These are phyloP conservation scores for Borealophlyctis nickersoniae DNA, from an alignment of 192 early-diverging fungal species.

Conservation along the genomic window DNA sequence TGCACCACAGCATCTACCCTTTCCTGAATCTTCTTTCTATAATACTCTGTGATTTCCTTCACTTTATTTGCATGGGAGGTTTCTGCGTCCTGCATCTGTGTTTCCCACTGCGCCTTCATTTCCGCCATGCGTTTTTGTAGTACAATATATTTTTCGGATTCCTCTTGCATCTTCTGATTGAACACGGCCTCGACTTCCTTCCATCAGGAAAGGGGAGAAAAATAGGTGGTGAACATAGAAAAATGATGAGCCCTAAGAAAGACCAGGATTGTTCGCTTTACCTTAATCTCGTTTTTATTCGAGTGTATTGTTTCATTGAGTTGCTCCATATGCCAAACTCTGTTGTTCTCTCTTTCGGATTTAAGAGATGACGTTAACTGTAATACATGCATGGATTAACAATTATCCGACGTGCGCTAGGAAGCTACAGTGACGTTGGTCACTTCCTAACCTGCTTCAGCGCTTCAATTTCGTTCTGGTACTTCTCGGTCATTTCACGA, in stretches of 20 bases:
- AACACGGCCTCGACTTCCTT: constrained; percentile 37
- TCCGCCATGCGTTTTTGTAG: constrained; percentile 23
- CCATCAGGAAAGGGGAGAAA: no score
- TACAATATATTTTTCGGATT: constrained; percentile 39
- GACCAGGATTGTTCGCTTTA: no score
- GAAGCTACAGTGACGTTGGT: no score
- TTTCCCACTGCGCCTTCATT: constrained; percentile 44
- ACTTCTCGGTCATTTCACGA: constrained; percentile 46
- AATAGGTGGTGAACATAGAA: no score
- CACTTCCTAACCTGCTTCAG: constrained; percentile 38
- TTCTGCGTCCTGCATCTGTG: constrained; percentile 41
- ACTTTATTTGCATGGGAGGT: constrained; percentile 22
- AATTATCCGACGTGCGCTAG: no score
- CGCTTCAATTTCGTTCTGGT: constrained; percentile 43
- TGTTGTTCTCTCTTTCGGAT: constrained; percentile 33
- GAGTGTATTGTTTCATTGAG: constrained; percentile 40
- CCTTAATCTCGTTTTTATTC: constrained; percentile 43
- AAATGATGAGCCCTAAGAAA: no score
- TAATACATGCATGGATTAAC: constrained; percentile 23
- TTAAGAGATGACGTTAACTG: constrained; percentile 32
- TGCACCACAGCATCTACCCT: constrained; percentile 41
- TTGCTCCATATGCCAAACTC: constrained; percentile 29
- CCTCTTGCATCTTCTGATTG: constrained; percentile 42
- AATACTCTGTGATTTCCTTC: constrained; percentile 40
- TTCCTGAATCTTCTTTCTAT: constrained; percentile 41